Conservation (phyloP, 768 basidiomycete genomes). For the Suillus cothurnatus region DNA sequence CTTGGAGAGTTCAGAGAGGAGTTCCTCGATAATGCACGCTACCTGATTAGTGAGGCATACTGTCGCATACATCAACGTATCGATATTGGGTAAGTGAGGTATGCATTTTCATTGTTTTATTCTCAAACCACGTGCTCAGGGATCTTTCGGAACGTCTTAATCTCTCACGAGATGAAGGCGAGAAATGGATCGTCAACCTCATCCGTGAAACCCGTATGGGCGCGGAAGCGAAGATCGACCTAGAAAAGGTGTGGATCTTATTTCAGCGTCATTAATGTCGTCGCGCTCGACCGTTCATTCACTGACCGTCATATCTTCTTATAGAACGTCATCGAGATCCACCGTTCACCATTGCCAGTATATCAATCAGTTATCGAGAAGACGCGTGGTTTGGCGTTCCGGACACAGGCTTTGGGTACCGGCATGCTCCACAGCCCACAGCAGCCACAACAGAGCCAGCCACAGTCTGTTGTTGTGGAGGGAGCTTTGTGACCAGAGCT, state of each 20-base stretch:
- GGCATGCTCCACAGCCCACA: constrained; percentile 55
- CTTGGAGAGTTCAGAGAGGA: constrained; percentile 87
- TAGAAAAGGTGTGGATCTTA: constrained; percentile 72
- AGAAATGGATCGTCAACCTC: constrained; percentile 99
- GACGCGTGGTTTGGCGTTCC: constrained; percentile 87
- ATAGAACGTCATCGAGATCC: constrained; percentile 96
- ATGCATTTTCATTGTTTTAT: neutral
- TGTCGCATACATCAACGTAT: constrained; percentile 96
- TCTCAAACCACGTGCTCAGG: constrained; percentile 39
- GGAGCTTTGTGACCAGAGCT: constrained; percentile 24
- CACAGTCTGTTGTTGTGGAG: constrained; percentile 29
- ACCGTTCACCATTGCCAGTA: constrained; percentile 84
- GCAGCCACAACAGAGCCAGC: constrained; percentile 30
- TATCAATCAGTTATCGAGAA: constrained; percentile 96
- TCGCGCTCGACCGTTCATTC: constrained; percentile 13
- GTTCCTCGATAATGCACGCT: constrained; percentile 95
- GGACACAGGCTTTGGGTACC: constrained; percentile 87
- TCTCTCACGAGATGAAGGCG: constrained; percentile 92
- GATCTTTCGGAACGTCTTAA: constrained; percentile 94
- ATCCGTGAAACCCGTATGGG: constrained; percentile 97
- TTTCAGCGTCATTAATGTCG: constrained; percentile 7
- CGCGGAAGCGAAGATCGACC: constrained; percentile 95
- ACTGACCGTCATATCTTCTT: neutral
- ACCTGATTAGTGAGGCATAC: constrained; percentile 95
- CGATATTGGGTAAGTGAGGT: constrained; percentile 70